These are phyloP conservation scores for Striga asiatica DNA, from an alignment of 257 asterid genomes.

Conservation along the genomic window DNA sequence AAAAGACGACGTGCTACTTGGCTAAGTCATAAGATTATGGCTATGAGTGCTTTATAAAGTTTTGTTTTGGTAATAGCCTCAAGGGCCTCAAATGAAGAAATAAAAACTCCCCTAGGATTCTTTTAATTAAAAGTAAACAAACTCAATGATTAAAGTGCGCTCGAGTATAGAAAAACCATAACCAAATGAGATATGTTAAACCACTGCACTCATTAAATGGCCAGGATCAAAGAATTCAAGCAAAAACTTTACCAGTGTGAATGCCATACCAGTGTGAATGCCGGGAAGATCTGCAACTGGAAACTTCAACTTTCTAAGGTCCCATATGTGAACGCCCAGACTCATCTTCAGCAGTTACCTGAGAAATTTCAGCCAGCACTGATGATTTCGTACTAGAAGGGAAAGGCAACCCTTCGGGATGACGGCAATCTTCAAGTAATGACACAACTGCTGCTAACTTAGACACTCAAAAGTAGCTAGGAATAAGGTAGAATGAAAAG, in stretches of 20 bases:
- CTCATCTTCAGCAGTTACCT: constrained; percentile 98
- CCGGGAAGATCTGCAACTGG: constrained; percentile 91
- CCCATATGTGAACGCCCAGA: constrained; percentile 92
- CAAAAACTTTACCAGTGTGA: constrained; percentile 70
- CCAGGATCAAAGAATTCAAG: constrained; percentile 1
- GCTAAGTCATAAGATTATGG: background rate
- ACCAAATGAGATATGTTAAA: background rate
- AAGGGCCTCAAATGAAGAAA: background rate
- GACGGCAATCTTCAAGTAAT: too few relatives aligned
- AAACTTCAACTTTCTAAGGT: constrained; percentile 61
- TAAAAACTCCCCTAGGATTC: background rate
- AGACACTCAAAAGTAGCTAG: background rate
- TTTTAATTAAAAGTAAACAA: constrained; percentile 7
- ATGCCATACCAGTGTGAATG: constrained; percentile 99
- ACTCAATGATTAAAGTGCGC: constrained; percentile 1
- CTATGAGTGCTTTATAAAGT: background rate
- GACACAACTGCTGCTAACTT: constrained; percentile 14
- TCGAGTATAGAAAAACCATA: background rate
- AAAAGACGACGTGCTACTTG: constrained; percentile 6
- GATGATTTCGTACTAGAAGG: constrained; percentile 5
- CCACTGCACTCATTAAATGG: constrained; percentile 3
- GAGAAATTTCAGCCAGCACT: constrained; percentile 17
- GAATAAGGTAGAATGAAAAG: background rate
- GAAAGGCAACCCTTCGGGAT: constrained; percentile 1
- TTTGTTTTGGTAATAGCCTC: constrained; percentile 6